A percentile compares a stretch with the other conserved stretches of the same genome.
Evolutionary conservation across 768 basidiomycete genomes (phyloP).

Genomic region (Cantharellus cinnabarinus): DNA sequence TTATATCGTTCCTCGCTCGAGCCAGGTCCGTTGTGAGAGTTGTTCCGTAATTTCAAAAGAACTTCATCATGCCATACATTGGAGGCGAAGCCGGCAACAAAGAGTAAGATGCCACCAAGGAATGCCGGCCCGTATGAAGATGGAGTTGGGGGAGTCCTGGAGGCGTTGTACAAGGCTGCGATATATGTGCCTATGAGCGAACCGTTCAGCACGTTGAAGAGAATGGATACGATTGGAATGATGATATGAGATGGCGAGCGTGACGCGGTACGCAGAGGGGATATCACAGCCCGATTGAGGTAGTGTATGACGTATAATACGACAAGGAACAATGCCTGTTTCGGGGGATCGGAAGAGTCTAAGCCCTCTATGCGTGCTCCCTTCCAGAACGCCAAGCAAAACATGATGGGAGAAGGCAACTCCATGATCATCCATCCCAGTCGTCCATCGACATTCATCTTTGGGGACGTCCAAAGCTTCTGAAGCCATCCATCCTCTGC

Average conservation of each 20-base stretch:
- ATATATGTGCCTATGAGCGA: slow-evolving; percentile 50
- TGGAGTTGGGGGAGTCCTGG: slow-evolving; percentile 4
- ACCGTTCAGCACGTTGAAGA: slow-evolving; percentile 60
- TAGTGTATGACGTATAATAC: slow-evolving; percentile 56
- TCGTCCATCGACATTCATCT: slow-evolving; percentile 4
- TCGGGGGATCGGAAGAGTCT: slow-evolving; percentile 7
- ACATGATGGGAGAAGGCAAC: slow-evolving; percentile 34
- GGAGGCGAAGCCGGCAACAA: slow-evolving; percentile 49
- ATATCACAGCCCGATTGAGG: slow-evolving; percentile 59
- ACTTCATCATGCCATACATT: slow-evolving; percentile 86
- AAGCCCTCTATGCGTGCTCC: neutral
- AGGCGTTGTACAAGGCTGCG: slow-evolving; percentile 31
- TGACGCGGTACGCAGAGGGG: slow-evolving; percentile 60
- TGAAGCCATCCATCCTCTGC: neutral
- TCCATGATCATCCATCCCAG: slow-evolving; percentile 68
- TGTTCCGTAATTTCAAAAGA: slow-evolving; percentile 59
- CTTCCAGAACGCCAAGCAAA: slow-evolving; percentile 26
- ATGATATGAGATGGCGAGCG: slow-evolving; percentile 54
- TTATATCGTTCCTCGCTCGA: slow-evolving; percentile 29
- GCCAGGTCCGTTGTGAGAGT: slow-evolving; percentile 22
- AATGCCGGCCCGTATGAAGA: slow-evolving; percentile 19
- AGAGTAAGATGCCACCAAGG: slow-evolving; percentile 42
- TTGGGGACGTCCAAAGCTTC: slow-evolving; percentile 14
- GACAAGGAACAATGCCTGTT: slow-evolving; percentile 18
- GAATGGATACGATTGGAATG: slow-evolving; percentile 32